Evolutionary conservation across 106 monocot species (phyloP).

Genomic region (Acorus calamus): DNA sequence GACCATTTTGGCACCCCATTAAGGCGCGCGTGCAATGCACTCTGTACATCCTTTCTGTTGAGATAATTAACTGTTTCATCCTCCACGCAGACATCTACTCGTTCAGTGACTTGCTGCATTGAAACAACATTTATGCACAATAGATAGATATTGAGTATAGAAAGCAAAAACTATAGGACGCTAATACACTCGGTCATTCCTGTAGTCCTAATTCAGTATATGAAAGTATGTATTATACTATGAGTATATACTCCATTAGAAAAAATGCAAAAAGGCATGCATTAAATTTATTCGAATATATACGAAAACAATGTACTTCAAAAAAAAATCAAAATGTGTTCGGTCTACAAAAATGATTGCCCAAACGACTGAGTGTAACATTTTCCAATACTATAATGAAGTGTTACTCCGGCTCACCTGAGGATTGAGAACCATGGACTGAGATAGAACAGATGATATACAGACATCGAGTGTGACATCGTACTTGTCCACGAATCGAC

Average conservation of each 20-base stretch:
- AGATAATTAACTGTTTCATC: slow-evolving; percentile 87
- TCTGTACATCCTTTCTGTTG: slow-evolving; percentile 87
- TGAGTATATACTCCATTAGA: no score
- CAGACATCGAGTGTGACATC: slow-evolving; percentile 98
- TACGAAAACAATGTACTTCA: not conserved
- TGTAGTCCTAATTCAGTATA: no score
- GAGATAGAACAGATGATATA: slow-evolving; percentile 79
- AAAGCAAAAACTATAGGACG: no score
- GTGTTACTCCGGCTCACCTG: slow-evolving; percentile 31
- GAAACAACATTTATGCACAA: no score
- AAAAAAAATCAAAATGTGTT: not conserved
- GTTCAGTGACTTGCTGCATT: slow-evolving; percentile 50
- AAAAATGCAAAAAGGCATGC: no score
- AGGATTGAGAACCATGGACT: slow-evolving; percentile 57
- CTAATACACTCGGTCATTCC: no score
- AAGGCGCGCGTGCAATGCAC: slow-evolving; percentile 63
- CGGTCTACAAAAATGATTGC: not conserved
- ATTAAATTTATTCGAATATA: no score
- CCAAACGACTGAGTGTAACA: no score
- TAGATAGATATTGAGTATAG: no score
- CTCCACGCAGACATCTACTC: slow-evolving; percentile 90
- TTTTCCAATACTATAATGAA: no score
- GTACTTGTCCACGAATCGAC: slow-evolving; percentile 95
- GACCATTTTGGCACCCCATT: slow-evolving; percentile 53
- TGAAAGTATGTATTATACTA: no score